These are phyloP conservation scores for Lipomyces anomalus DNA, from an alignment of 805 yeast species.

Conservation along the genomic window DNA sequence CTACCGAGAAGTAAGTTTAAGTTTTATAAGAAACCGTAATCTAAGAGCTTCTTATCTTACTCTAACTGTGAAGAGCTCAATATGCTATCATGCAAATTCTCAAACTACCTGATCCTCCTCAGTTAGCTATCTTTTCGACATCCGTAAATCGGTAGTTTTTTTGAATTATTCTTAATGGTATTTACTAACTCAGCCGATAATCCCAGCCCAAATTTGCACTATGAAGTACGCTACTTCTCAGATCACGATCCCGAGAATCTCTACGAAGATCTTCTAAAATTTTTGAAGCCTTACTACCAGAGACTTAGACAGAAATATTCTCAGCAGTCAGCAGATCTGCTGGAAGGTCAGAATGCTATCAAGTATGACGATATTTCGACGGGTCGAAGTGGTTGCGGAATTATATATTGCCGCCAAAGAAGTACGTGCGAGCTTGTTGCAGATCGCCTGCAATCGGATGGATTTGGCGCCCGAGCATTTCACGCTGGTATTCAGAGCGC, in stretches of 20 bases:
- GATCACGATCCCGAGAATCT: neutral
- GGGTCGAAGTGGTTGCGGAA: slow-evolving; percentile 57
- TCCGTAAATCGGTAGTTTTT: neutral
- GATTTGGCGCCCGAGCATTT: slow-evolving; percentile 61
- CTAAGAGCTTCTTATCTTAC: neutral
- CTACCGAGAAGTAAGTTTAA: slow-evolving; percentile 34
- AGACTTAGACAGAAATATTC: neutral
- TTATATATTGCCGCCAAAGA: slow-evolving; percentile 87
- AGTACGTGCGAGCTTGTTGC: slow-evolving; percentile 79
- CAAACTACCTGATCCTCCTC: neutral
- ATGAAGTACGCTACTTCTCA: neutral
- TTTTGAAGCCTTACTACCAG: neutral
- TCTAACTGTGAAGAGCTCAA: neutral
- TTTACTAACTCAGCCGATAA: too few species aligned
- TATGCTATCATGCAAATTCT: neutral
- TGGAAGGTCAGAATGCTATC: too few species aligned
- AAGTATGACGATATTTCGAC: neutral
- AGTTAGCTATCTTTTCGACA: neutral
- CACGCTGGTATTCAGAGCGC: slow-evolving; percentile 92
- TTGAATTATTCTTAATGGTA: too few species aligned
- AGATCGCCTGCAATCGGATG: slow-evolving; percentile 42
- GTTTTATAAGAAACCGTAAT: too few species aligned
- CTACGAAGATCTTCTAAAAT: neutral
- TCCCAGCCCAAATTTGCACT: neutral
- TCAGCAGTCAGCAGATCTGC: too few species aligned